Evolutionary conservation across 148 eudicot species (phyloP), one percentile per base, ranked within the genome.

Genomic region (Cornus suecica): DNA sequence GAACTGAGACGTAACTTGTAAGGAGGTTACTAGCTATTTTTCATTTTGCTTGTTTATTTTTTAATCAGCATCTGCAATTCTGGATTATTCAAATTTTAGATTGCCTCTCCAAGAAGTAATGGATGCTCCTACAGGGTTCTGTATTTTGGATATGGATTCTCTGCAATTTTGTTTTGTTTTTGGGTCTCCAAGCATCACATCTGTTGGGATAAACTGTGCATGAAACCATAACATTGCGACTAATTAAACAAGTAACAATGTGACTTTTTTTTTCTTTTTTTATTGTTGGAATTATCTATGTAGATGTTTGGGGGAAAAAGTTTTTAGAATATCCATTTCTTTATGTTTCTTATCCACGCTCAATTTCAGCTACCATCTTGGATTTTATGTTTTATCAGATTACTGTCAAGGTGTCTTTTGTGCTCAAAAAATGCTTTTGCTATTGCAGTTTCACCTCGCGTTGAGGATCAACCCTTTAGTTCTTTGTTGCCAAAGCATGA

Each of bases 401-500:
- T 37, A 37, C 23, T 32, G 61, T 10, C 60, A 0, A 2, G n/a
- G 10, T 52, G 5, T 30, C 14, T 42, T 34, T 28, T 22, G 32
- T 27, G 28, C 3, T 68, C 10, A 26, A 48, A 15, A 15, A 27
- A 22, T 30, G 4, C 54, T 76, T 13, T 27, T 51, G 42, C 45
- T 75, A 22, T 70, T 82, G 82, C 87, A 89, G 90, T 64, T 81
- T 65, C 84, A 41, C 30, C 74, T 31, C 68, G 45, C 13, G 74
- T 48, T 70, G 90, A 89, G 69, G 78, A 81, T 45, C 66, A 48
- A 70, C 30, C 77, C 76, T 41, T 82, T 6, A 34, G 25, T 28
- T 56, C 73, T 68, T 37, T 42, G 51, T 69, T 79, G 61, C 80
- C 79, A 24, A 69, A 78, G 27, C 76, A 73, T 27, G 84, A 83